These are phyloP conservation scores for Buxus sempervirens DNA, from an alignment of 164 flowering plant genomes.

Conservation along the genomic window DNA sequence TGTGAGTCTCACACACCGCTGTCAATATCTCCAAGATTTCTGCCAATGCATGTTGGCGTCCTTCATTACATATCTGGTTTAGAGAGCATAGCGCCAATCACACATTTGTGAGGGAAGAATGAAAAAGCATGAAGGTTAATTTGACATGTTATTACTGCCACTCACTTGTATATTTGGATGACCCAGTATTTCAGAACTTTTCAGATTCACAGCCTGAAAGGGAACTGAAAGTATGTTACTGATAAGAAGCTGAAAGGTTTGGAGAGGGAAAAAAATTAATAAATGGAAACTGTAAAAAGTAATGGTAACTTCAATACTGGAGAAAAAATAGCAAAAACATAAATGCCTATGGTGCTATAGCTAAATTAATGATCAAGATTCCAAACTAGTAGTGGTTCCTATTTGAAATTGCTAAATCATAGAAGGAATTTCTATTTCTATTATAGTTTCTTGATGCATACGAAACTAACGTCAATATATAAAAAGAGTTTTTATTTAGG, in stretches of 20 bases:
- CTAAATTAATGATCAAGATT: too few relatives aligned
- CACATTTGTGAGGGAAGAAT: conserved; percentile 16
- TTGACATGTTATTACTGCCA: neutral
- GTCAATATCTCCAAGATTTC: conserved; percentile 90
- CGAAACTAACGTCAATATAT: too few relatives aligned
- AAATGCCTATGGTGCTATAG: too few relatives aligned
- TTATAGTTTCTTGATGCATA: too few relatives aligned
- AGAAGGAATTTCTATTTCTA: too few relatives aligned
- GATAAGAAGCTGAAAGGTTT: conserved; percentile 6
- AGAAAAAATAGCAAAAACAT: too few relatives aligned
- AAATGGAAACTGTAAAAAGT: neutral
- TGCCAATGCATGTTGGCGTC: conserved; percentile 79
- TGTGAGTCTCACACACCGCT: conserved; percentile 79
- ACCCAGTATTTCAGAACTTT: conserved; percentile 80
- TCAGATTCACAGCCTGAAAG: conserved; percentile 93
- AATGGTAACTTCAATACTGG: too few relatives aligned
- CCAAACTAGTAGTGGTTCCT: too few relatives aligned
- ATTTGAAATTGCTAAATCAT: too few relatives aligned
- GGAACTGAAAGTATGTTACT: conserved; percentile 26
- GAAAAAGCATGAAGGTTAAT: conserved; percentile 2
- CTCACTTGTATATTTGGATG: conserved; percentile 69
- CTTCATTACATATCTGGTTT: conserved; percentile 83
- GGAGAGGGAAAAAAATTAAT: neutral
- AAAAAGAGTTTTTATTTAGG: too few relatives aligned
- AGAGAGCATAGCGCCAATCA: conserved; percentile 22